Evolutionary conservation across 2,329 filamentous ascomycete species (phyloP).

Genomic region (Balansia obtecta): DNA sequence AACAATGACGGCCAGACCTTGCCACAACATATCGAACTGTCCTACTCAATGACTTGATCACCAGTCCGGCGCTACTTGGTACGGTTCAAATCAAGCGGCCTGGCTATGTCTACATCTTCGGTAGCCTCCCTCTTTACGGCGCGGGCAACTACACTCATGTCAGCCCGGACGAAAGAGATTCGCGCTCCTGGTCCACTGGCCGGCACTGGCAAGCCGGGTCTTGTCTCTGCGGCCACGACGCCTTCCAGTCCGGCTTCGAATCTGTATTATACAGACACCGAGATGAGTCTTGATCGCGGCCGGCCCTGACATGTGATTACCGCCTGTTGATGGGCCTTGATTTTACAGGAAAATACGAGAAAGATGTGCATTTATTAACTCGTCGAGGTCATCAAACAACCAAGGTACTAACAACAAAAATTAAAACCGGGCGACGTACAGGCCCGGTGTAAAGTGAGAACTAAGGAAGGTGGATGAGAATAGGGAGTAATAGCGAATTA

Average conservation of each 20-base stretch:
- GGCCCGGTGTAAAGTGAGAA: background rate
- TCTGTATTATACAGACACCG: slow-evolving; percentile 20
- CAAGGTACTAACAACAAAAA: slow-evolving; percentile 22
- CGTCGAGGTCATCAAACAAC: slow-evolving; percentile 28
- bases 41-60: background rate
- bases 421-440: background rate
- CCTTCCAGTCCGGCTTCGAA: slow-evolving; percentile 26
- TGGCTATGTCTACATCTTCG: slow-evolving; percentile 41
- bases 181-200: slow-evolving; percentile 36
- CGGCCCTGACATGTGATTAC: slow-evolving; percentile 29
- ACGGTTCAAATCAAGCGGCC: slow-evolving; percentile 12
- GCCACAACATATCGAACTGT: background rate
- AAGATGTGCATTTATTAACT: slow-evolving; percentile 34
- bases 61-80: background rate
- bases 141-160: slow-evolving; percentile 21
- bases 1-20: background rate
- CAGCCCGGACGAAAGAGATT: slow-evolving; percentile 27
- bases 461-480: background rate
- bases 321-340: slow-evolving; percentile 22
- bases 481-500: background rate
- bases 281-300: slow-evolving; percentile 30
- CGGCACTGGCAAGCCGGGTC: slow-evolving; percentile 21
- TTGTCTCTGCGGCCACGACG: slow-evolving; percentile 16
- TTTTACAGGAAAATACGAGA: slow-evolving; percentile 30
- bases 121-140: slow-evolving; percentile 31